Percentiles rank a stretch among this genome's conserved stretches.
These are phyloP conservation scores for Odonthalia washingtoniensis DNA, from an alignment of 31 red algal species.

Conservation along the genomic window DNA sequence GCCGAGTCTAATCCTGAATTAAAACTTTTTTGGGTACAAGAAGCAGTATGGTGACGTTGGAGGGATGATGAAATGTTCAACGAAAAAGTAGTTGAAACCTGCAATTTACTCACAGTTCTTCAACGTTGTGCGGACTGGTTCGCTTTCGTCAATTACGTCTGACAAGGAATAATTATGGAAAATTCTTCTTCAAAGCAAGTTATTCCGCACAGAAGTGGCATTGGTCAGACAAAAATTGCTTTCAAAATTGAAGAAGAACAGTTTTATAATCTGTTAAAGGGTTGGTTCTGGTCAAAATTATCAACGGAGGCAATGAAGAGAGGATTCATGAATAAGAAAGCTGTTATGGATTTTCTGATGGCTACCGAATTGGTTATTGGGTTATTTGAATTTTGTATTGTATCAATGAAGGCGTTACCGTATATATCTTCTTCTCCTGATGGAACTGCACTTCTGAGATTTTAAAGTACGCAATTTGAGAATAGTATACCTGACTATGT, in stretches of 20 bases:
- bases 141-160: neutral
- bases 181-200: neutral
- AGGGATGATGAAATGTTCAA: neutral
- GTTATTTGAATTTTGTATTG: neutral
- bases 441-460: too few species aligned
- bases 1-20: neutral
- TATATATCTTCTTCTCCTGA: slow-evolving; percentile 3
- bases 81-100: neutral
- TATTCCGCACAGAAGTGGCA: neutral
- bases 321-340: neutral
- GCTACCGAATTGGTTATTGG: neutral
- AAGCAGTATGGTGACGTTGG: too few species aligned
- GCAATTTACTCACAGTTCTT: neutral
- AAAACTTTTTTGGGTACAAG: neutral
- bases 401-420: neutral
- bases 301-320: slow-evolving; percentile 17
- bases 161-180: neutral
- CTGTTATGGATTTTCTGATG: neutral
- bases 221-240: neutral
- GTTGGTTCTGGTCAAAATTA: slow-evolving; percentile 6
- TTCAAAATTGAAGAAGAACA: neutral
- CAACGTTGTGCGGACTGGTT: slow-evolving; percentile 13
- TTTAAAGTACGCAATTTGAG: neutral
- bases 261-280: neutral
- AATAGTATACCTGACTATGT: neutral